Evolutionary conservation across 139 green algal species (phyloP).

Genomic region (Chlamydomonas asymmetrica): DNA sequence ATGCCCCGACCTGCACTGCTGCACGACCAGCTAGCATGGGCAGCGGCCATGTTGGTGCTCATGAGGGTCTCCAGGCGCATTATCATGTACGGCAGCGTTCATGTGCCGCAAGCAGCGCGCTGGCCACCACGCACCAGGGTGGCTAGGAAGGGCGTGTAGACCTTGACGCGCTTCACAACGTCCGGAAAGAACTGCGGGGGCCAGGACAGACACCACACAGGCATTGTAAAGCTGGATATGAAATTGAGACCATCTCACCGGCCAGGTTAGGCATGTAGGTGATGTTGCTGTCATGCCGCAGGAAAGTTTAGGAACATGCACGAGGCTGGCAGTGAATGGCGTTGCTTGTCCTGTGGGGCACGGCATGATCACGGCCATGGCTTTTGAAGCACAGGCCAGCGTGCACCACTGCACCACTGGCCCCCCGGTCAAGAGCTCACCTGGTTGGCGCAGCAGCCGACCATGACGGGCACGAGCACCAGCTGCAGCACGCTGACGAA

Average conservation of each 20-base stretch:
- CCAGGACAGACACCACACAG: not conserved
- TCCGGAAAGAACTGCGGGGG: constrained; percentile 18
- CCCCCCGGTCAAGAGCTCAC: not conserved
- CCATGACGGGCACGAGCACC: constrained; percentile 58
- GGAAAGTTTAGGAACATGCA: too few species aligned
- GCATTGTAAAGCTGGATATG: not conserved
- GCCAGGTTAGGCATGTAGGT: too few species aligned
- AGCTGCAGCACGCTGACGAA: constrained; percentile 60
- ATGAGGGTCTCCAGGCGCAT: too few species aligned
- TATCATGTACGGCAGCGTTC: too few species aligned
- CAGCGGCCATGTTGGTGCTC: too few species aligned
- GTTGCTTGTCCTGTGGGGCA: not conserved
- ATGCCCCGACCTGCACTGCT: too few species aligned
- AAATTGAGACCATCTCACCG: too few species aligned
- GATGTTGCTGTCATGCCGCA: too few species aligned
- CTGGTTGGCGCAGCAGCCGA: constrained; percentile 47
- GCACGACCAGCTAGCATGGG: too few species aligned
- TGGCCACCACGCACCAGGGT: constrained; percentile 36
- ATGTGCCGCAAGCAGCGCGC: too few species aligned
- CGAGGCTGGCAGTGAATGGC: too few species aligned
- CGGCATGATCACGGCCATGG: too few species aligned
- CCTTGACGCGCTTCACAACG: constrained; percentile 43
- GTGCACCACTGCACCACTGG: not conserved
- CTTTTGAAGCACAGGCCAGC: not conserved
- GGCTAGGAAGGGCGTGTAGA: constrained; percentile 60